These are phyloP conservation scores for Cryptococcus depauperatus DNA, from an alignment of 1,284 basidiomycete species.

Conservation along the genomic window DNA sequence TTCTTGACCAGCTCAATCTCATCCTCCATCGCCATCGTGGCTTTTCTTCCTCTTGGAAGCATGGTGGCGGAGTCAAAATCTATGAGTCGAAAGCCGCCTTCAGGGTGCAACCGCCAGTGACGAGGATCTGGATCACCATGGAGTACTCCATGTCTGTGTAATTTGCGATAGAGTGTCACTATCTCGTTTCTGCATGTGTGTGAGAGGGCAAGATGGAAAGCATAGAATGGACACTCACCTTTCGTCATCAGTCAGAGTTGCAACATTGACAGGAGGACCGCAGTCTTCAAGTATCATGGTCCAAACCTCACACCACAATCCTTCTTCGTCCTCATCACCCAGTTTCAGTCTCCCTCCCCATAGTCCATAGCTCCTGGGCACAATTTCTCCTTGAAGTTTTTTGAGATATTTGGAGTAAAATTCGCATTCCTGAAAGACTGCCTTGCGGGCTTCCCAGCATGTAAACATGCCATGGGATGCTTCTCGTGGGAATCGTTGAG, in stretches of 20 bases:
- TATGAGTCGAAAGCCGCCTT: not conserved
- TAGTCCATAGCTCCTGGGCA: not conserved
- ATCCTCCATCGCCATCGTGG: not conserved
- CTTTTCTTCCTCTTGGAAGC: not conserved
- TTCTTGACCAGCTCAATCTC: not conserved
- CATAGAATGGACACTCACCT: not conserved
- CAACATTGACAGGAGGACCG: not conserved
- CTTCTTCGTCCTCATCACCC: not conserved
- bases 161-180: not conserved
- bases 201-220: not conserved
- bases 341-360: not conserved
- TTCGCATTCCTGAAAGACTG: not conserved
- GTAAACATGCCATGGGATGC: not conserved
- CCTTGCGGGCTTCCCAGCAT: not conserved
- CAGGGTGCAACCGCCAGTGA: not conserved
- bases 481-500: not conserved
- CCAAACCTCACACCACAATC: not conserved
- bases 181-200: not conserved
- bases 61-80: not conserved
- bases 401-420: not conserved
- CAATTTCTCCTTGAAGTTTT: not conserved
- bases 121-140: not conserved
- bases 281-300: not conserved
- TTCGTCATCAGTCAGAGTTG: not conserved
- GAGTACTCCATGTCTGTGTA: not conserved